Evolutionary conservation across 2,329 filamentous ascomycete genomes (phyloP).

Genomic region (Pseudogymnoascus sp.): DNA sequence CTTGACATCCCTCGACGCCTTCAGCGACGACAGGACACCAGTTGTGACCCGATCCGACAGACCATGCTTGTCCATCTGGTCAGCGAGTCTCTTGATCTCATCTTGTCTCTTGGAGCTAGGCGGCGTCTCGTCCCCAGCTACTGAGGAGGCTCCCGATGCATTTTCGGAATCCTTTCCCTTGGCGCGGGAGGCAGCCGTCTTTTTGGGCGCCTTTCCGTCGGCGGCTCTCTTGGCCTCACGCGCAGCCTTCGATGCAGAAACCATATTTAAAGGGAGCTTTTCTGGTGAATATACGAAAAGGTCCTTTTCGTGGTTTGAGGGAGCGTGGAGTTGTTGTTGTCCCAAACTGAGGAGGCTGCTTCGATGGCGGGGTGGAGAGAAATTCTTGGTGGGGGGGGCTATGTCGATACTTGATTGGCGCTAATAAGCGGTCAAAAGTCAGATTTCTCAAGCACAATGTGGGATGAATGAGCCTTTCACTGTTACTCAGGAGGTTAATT

Average conservation of each 20-base stretch:
- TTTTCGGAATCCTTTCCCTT: slow-evolving; percentile 58
- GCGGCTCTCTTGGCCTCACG: slow-evolving; percentile 62
- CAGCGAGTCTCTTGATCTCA: slow-evolving; percentile 75
- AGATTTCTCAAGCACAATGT: slow-evolving; percentile 10
- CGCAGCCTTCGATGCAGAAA: slow-evolving; percentile 63
- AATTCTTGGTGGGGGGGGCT: slow-evolving; percentile 9
- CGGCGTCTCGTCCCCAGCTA: slow-evolving; percentile 59
- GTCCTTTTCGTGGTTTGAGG: slow-evolving; percentile 4
- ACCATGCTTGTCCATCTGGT: slow-evolving; percentile 93
- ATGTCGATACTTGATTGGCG: slow-evolving; percentile 10
- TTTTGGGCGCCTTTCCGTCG: slow-evolving; percentile 67
- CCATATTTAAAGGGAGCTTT: slow-evolving; percentile 41
- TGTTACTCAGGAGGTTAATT: not conserved
- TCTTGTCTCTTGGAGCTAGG: slow-evolving; percentile 63
- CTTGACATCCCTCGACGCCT: slow-evolving; percentile 88
- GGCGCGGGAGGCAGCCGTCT: slow-evolving; percentile 57
- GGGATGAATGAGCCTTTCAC: not conserved
- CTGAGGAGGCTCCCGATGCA: slow-evolving; percentile 54
- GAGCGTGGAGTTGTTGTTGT: slow-evolving; percentile 8
- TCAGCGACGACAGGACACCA: slow-evolving; percentile 81
- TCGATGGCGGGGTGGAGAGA: slow-evolving; percentile 10
- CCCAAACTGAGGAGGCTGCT: slow-evolving; percentile 4
- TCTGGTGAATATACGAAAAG: slow-evolving; percentile 3
- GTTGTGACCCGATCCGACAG: slow-evolving; percentile 97
- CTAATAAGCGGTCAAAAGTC: slow-evolving; percentile 11